Evolutionary conservation across 306 rosid genomes (phyloP), one percentile per base, ranked within the genome.

Genomic region (Medicago ruthenica): DNA sequence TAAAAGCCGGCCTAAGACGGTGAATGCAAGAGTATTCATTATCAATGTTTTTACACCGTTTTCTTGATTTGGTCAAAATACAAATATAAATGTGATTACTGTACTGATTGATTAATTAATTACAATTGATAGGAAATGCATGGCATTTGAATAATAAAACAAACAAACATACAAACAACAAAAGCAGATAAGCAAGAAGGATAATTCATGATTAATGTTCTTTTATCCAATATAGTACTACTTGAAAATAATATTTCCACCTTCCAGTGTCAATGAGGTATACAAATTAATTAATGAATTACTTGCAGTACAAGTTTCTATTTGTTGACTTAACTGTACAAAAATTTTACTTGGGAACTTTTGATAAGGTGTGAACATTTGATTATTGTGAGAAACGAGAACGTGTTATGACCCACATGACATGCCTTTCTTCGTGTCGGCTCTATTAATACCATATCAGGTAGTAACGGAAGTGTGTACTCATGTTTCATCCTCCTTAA

Each of bases 21-120:
- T 34, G 67, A 82, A 34, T 70, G 69, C 80, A 62, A 81, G 64
- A 77, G 67, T 15, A 20, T 22, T 57, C 10, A 16, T 37, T 36
- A 53, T 83, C 42, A 12, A 78, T n/a, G 22, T 44, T 74, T 68
- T 69, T 12, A 7, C 9, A 5, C 68, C 24, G 10, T 72, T 17
- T 65, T 53, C 57, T 74, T 59, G 47, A 76, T 76, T 67, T 58
- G 58, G 39, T 67, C 20, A 67, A 0, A 12, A 47, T 61, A 21
- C 7, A 12, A 70, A 48, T 13, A n/a, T 34, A 45, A 45, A 61
- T 40, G 24, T 1, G 17, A 47, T 22, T 58, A 2, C 3, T 48
- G 3, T 1, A 42, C 3, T 54, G 4, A 58, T 22, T 22, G 8
- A 20, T 48, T 40, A 8, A 17, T 53, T 21, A 73, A 48, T 16